Percentiles rank a stretch among this genome's conserved stretches.
phyloP scores from a whole-genome alignment of 768 basidiomycete species.

The Russula griseocarnosa region DNA sequence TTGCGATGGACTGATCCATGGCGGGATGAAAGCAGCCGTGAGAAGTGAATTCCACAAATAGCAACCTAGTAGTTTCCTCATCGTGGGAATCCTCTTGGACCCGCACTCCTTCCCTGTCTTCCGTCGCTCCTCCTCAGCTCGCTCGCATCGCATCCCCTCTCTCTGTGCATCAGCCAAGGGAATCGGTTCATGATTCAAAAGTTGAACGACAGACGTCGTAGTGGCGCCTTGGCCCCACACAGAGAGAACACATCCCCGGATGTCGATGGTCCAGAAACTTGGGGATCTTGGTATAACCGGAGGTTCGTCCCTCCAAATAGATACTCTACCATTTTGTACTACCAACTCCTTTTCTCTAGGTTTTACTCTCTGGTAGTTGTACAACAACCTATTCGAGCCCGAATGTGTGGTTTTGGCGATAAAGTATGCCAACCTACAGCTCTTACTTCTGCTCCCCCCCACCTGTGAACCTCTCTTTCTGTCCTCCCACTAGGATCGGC shows the following conservation, averaged over 20 bases:
- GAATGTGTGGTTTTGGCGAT: slow-evolving; percentile 97
- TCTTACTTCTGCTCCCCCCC: slow-evolving; percentile 7
- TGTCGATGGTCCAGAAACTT: slow-evolving; percentile 49
- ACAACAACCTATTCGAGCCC: slow-evolving; percentile 84
- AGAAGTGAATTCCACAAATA: not conserved
- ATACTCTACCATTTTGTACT: not conserved
- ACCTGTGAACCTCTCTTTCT: slow-evolving; percentile 18
- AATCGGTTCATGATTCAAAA: slow-evolving; percentile 58
- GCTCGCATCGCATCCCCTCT: slow-evolving; percentile 8
- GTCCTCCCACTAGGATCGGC: slow-evolving; percentile 61
- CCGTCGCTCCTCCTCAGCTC: slow-evolving; percentile 8
- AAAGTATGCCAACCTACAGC: slow-evolving; percentile 52
- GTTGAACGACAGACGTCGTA: slow-evolving; percentile 46
- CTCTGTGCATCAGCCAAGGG: slow-evolving; percentile 9
- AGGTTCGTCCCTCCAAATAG: slow-evolving; percentile 44
- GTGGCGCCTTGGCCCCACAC: slow-evolving; percentile 26
- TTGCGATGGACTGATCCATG: slow-evolving; percentile 60
- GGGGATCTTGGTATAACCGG: slow-evolving; percentile 67
- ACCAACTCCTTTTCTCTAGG: slow-evolving; percentile 38
- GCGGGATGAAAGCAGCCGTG: slow-evolving; percentile 10
- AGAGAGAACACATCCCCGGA: slow-evolving; percentile 23
- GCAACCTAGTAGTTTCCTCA: not conserved
- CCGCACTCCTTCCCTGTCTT: not conserved
- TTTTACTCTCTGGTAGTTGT: slow-evolving; percentile 81
- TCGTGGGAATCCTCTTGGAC: slow-evolving; percentile 2